Percentiles rank a stretch among this genome's conserved stretches.
Conservation (phyloP, 345 rosid genomes). For the Gossypium sturtianum region DNA sequence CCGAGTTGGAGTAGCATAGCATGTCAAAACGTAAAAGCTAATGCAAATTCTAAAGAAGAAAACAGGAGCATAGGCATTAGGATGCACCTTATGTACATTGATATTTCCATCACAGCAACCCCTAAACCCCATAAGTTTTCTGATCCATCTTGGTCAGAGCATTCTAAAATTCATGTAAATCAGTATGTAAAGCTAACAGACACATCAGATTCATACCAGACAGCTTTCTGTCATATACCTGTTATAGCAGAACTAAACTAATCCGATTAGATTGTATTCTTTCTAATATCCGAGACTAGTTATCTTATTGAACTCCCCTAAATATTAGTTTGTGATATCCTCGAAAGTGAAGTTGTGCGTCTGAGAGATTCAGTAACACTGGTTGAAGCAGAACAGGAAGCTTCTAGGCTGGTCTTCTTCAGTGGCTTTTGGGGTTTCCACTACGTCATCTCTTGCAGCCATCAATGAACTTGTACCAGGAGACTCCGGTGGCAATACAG, state of each 20-base stretch:
- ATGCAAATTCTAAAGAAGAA: not conserved
- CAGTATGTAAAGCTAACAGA: constrained; percentile 3
- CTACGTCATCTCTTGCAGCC: constrained; percentile 48
- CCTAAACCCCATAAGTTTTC: not conserved
- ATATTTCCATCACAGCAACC: constrained; percentile 15
- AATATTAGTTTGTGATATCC: constrained; percentile 5
- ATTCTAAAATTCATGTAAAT: not conserved
- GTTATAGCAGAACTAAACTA: constrained; percentile 8
- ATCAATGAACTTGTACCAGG: constrained; percentile 85
- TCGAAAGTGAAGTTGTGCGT: constrained; percentile 10
- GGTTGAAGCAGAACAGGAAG: constrained; percentile 70
- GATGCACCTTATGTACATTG: constrained; percentile 17
- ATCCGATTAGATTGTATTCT: not conserved
- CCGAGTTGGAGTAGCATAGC: not conserved
- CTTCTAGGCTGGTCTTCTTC: constrained; percentile 45
- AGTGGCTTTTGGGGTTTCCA: constrained; percentile 30
- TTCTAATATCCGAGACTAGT: constrained; percentile 16
- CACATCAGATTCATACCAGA: not conserved
- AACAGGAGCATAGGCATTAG: constrained; percentile 10
- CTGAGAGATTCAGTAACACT: constrained; percentile 38
- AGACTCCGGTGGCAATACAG: constrained; percentile 73
- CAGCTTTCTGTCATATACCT: constrained; percentile 3
- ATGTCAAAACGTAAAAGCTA: not conserved
- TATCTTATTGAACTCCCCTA: constrained; percentile 23
- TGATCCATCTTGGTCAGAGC: not conserved